Percentiles rank a stretch among this genome's conserved stretches.
Evolutionary conservation across 208 protist species (phyloP).

Genomic region (Acanthamoeba sp.): DNA sequence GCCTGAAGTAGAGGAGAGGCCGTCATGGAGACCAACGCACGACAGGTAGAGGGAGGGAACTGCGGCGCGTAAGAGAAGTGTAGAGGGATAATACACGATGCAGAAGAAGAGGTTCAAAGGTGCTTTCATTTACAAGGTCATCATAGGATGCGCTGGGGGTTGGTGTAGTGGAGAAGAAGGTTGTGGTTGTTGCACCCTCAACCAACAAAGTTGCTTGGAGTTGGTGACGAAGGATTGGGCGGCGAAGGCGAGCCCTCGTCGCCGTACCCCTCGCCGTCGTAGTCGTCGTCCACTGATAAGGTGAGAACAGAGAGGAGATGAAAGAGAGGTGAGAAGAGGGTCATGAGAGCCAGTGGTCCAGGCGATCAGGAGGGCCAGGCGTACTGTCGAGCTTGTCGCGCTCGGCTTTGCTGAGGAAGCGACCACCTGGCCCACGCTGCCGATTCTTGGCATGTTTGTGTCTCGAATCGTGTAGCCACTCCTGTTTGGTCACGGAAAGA

Average conservation of each 20-base stretch:
- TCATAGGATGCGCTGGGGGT: too few species aligned
- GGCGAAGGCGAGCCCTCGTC: not conserved
- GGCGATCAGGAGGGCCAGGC: not conserved
- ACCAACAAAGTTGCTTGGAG: not conserved
- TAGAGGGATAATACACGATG: too few species aligned
- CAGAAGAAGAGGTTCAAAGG: too few species aligned
- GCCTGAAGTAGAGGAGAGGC: not conserved
- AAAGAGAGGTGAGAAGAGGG: not conserved
- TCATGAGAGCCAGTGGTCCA: not conserved
- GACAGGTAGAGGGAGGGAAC: too few species aligned
- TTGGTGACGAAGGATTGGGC: not conserved
- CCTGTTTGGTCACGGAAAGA: conserved; percentile 41
- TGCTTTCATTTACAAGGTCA: too few species aligned
- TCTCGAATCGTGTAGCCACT: conserved; percentile 86
- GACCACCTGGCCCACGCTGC: conserved; percentile 82
- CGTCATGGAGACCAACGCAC: not conserved
- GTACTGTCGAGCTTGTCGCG: not conserved
- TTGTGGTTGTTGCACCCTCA: not conserved
- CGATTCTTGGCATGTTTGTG: conserved; percentile 86
- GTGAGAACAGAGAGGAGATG: not conserved
- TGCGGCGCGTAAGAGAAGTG: too few species aligned
- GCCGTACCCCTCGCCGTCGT: not conserved
- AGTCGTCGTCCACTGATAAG: not conserved
- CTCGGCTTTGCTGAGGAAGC: conserved; percentile 84
- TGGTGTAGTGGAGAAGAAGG: too few species aligned